Conservation (phyloP, 176 grass and related monocot species). For the Puya raimondii region DNA sequence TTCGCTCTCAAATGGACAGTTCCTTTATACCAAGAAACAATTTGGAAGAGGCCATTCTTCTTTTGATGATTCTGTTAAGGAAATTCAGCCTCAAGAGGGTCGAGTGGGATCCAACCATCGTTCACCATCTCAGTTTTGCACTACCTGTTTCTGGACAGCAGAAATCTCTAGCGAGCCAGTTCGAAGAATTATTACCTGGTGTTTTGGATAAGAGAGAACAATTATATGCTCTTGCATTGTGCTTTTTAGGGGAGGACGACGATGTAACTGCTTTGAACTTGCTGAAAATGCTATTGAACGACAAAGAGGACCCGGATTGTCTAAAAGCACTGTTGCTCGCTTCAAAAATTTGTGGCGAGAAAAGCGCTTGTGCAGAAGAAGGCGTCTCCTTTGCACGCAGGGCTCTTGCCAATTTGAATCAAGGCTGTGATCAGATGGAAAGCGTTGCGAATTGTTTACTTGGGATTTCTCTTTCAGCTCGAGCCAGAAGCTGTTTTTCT, state of each 20-base stretch:
- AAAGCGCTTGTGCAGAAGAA: slow-evolving; percentile 34
- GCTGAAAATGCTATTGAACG: slow-evolving; percentile 50
- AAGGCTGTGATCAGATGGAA: slow-evolving; percentile 35
- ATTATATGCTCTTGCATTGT: slow-evolving; percentile 72
- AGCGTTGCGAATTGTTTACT: slow-evolving; percentile 58
- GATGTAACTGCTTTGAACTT: slow-evolving; percentile 59
- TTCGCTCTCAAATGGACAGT: slow-evolving; percentile 78
- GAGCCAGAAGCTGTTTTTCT: slow-evolving; percentile 61
- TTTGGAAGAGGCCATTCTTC: slow-evolving; percentile 89
- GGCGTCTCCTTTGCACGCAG: slow-evolving; percentile 60
- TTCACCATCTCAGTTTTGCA: slow-evolving; percentile 82
- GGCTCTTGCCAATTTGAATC: slow-evolving; percentile 40
- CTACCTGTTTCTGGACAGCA: slow-evolving; percentile 64
- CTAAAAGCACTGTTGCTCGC: slow-evolving; percentile 69
- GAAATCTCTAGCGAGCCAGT: slow-evolving; percentile 49
- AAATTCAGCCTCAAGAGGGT: slow-evolving; percentile 74
- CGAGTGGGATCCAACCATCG: slow-evolving; percentile 55
- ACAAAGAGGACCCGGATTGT: slow-evolving; percentile 48
- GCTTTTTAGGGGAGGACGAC: slow-evolving; percentile 81
- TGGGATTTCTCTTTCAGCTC: slow-evolving; percentile 58
- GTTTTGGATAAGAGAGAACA: slow-evolving; percentile 59
- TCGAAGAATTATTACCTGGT: slow-evolving; percentile 69
- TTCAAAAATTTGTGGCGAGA: slow-evolving; percentile 64
- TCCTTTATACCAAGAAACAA: slow-evolving; percentile 86
- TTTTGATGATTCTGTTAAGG: slow-evolving; percentile 79